A percentile compares a stretch with the other conserved stretches of the same genome.
These are phyloP conservation scores for Russula ochroleuca DNA, from an alignment of 768 basidiomycete genomes.

Conservation along the genomic window DNA sequence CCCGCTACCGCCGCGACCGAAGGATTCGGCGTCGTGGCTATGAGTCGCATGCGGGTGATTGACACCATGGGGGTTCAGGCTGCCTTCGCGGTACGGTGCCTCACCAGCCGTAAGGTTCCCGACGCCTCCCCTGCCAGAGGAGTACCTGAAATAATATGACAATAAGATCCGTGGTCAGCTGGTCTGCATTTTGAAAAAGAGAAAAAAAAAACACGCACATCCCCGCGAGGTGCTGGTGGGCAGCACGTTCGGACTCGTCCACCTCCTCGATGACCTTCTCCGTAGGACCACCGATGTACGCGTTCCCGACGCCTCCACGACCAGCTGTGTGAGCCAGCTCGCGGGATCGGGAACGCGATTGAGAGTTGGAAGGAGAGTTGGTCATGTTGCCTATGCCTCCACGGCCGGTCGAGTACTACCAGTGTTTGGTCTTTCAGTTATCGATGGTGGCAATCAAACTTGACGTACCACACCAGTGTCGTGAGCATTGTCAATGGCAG, in stretches of 20 bases:
- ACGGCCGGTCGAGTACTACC: constrained; percentile 51
- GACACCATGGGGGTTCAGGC: constrained; percentile 14
- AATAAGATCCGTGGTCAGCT: constrained; percentile 11
- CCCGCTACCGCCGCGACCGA: constrained; percentile 59
- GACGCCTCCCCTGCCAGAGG: constrained; percentile 61
- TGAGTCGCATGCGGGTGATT: constrained; percentile 14
- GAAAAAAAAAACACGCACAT: constrained; percentile 36
- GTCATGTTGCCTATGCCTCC: constrained; percentile 62
- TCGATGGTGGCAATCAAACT: background rate
- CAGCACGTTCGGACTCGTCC: constrained; percentile 38
- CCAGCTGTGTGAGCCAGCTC: constrained; percentile 50
- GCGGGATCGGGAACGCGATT: constrained; percentile 48
- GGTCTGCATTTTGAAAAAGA: too few species aligned
- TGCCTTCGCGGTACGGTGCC: constrained; percentile 29
- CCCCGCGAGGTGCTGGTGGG: constrained; percentile 31
- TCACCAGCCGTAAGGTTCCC: constrained; percentile 49
- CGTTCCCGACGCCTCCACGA: constrained; percentile 62
- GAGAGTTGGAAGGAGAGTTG: background rate
- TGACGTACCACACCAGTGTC: constrained; percentile 10
- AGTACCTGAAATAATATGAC: constrained; percentile 41
- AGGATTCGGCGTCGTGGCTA: constrained; percentile 36
- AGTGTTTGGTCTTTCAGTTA: background rate
- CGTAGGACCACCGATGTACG: constrained; percentile 35
- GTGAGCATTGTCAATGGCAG: background rate
- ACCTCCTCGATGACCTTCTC: constrained; percentile 32